These are phyloP conservation scores for Glycine tomentella DNA, from an alignment of 306 rosid species.

Conservation along the genomic window DNA sequence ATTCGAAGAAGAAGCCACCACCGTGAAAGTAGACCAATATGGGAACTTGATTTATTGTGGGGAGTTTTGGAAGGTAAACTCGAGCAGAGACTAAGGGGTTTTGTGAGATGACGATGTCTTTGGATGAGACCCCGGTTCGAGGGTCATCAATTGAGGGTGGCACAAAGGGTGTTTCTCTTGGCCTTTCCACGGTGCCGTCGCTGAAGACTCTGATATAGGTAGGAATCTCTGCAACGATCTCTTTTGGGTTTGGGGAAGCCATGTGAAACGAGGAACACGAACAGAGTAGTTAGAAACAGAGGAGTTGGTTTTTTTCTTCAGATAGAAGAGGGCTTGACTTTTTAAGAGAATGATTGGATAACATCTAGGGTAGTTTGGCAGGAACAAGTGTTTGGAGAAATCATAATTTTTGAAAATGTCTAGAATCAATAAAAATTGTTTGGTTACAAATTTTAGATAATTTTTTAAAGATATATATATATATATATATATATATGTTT, in stretches of 20 bases:
- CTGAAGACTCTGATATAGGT: conserved; percentile 44
- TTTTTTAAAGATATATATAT: no score
- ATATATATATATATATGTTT: no score
- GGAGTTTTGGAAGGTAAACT: conserved; percentile 53
- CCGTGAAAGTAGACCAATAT: conserved; percentile 67
- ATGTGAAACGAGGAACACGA: background rate
- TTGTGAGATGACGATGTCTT: conserved; percentile 53
- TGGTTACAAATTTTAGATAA: no score
- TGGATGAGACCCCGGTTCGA: conserved; percentile 55
- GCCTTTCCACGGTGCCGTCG: conserved; percentile 55
- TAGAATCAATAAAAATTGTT: no score
- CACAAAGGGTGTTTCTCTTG: conserved; percentile 31
- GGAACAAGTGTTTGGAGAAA: no score
- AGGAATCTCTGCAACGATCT: conserved; percentile 37
- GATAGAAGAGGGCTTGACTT: no score
- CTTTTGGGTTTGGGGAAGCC: conserved; percentile 31
- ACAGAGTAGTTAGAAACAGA: no score
- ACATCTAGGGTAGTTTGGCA: no score
- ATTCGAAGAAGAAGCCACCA: conserved; percentile 53
- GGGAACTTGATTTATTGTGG: conserved; percentile 30
- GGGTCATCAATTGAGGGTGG: conserved; percentile 49
- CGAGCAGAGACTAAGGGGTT: conserved; percentile 57
- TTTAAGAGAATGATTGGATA: no score
- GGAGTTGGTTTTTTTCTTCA: no score
- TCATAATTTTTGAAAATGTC: no score